Evolutionary conservation across 441 rosid species (phyloP).

Genomic region (Pelargonium citronellum): DNA sequence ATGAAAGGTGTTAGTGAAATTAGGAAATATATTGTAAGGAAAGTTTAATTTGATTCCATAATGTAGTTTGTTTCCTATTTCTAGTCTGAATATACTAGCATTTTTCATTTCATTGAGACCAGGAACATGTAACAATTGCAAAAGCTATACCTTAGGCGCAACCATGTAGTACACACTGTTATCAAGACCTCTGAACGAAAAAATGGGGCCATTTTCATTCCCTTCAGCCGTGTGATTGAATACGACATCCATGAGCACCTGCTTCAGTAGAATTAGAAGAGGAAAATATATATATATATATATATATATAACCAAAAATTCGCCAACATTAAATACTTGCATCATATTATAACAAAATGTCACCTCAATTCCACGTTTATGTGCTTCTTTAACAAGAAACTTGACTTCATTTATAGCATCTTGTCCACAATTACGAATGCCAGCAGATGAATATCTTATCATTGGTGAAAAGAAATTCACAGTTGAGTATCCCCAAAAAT

Average conservation of each 20-base stretch:
- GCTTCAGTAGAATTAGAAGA: slow-evolving; percentile 29
- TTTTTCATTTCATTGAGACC: not conserved
- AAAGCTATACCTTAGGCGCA: slow-evolving; percentile 78
- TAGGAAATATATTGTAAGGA: too few relatives aligned
- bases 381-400: slow-evolving; percentile 78
- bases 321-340: slow-evolving; percentile 7
- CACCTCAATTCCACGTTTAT: slow-evolving; percentile 95
- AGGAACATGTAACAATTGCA: slow-evolving; percentile 7
- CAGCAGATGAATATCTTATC: slow-evolving; percentile 79
- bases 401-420: slow-evolving; percentile 86
- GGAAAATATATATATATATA: slow-evolving; percentile 2
- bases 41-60: too few relatives aligned
- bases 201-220: slow-evolving; percentile 77
- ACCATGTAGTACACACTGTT: slow-evolving; percentile 91
- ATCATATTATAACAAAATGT: slow-evolving; percentile 20
- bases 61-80: too few relatives aligned
- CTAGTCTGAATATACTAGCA: not conserved
- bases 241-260: slow-evolving; percentile 95
- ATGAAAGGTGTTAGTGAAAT: too few relatives aligned
- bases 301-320: slow-evolving; percentile 6
- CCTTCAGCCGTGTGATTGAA: slow-evolving; percentile 99
- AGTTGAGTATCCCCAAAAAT: slow-evolving; percentile 97
- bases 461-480: slow-evolving; percentile 85
- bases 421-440: slow-evolving; percentile 44
- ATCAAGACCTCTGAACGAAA: slow-evolving; percentile 90